Base-by-base conservation (phyloP, 2,329 filamentous ascomycete genomes). In the Aspergillus calidoustus region DNA sequence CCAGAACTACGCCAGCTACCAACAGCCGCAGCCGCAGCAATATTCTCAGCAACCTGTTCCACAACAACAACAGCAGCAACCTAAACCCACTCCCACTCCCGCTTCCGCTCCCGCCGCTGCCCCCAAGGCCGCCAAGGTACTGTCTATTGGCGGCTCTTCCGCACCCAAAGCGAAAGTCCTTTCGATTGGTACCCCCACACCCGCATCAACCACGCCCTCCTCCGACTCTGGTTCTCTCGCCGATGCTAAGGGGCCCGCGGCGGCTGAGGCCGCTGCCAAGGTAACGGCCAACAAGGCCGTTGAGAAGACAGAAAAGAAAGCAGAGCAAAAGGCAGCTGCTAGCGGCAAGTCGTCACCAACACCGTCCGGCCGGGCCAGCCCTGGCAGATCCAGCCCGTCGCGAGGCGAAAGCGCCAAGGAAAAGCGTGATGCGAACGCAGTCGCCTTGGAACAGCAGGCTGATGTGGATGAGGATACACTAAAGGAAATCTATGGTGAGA, bases 401-500 rank as follows among this genome's bases (percentile, higher is more conserved):
- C 81, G 83, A 38, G 82, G 81, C 15, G 86, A 92, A 59, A 73
- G 74, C 17, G 83, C 83, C 55, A 84, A 82, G 47, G 84, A 84
- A 54, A 82, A 79, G 46, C 89, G 91, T 65, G 90, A 93, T 65
- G 88, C 86, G n/a, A 92, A 96, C 76, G 88, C 91, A 41, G 91
- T 99, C 61, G 86, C 90, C 64, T 91, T 93, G 79, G 90, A 94
- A 73, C 91, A 96, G 76, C 83, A 86, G 3, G 89, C 89, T 23
- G 89, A 91, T 75, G 89, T 92, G 80, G 88, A 98, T 76, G 83
- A 97, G 76, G 83, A 93, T 28, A 94, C 92, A 0, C 82, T 99
- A 63, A 92, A 93, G 77, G 94, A 98, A 77, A 95, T 99, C 64
- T 99, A 83, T 77, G 95, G 95, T 76, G 97, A 98, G 79, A 93